A percentile compares a stretch with the other conserved stretches of the same genome.
These are phyloP conservation scores for Rhizopus arrhizus DNA, from an alignment of 371 early-diverging fungal genomes.

Conservation along the genomic window DNA sequence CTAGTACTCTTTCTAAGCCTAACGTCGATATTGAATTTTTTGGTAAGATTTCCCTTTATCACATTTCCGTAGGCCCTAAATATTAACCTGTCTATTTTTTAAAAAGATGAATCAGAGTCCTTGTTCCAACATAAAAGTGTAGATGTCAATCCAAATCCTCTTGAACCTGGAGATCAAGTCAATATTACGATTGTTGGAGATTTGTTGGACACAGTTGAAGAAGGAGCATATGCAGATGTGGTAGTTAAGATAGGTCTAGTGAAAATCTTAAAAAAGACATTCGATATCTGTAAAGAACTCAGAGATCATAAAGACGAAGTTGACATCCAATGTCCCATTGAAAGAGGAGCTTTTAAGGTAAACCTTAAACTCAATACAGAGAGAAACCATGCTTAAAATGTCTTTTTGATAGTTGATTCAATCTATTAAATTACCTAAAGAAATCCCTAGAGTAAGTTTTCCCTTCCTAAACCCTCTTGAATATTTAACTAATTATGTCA, in stretches of 20 bases:
- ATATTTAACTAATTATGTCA: not conserved
- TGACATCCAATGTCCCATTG: constrained; percentile 24
- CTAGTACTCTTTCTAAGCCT: not conserved
- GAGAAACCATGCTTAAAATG: not conserved
- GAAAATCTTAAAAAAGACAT: constrained; percentile 12
- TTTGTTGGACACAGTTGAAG: not conserved
- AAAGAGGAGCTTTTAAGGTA: constrained; percentile 17
- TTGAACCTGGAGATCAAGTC: constrained; percentile 19
- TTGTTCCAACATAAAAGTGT: constrained; percentile 5
- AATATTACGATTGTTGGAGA: constrained; percentile 19
- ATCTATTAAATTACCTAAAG: constrained; percentile 27
- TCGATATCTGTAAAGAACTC: constrained; percentile 25
- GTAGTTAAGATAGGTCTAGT: constrained; percentile 25
- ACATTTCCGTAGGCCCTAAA: not conserved
- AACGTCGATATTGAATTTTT: constrained; percentile 9
- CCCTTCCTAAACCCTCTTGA: constrained; percentile 6
- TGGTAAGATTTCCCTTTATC: constrained; percentile 1
- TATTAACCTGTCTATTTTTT: not conserved
- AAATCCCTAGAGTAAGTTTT: constrained; percentile 25
- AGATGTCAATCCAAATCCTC: constrained; percentile 13
- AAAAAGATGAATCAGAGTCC: not conserved
- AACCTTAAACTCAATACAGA: not conserved
- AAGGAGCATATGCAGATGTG: constrained; percentile 17
- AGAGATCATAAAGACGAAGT: constrained; percentile 23
- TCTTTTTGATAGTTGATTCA: constrained; percentile 19